Evolutionary conservation across 352 stramenopile genomes (phyloP), one percentile per base, ranked within the genome.

Genomic region (Globisporangium emineosum): DNA sequence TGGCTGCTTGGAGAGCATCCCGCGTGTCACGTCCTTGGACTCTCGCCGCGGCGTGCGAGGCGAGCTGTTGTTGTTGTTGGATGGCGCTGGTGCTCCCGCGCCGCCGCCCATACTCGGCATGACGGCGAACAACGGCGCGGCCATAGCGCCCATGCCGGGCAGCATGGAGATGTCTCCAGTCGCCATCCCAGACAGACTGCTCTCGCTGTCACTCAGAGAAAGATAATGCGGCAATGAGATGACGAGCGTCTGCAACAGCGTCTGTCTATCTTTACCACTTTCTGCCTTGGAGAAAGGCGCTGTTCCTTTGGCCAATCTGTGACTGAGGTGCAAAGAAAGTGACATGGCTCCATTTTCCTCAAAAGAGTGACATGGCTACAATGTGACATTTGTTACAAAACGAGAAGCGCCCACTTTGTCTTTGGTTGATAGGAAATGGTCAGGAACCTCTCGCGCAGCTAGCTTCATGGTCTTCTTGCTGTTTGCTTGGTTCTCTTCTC

Each of bases 1-100:
- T 25, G 62, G 62, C 4, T 67, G 62, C 33, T 62, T 67, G 10
- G 54, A 57, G 6, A 63, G 43, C 54, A 67, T 67, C 5, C 62
- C 43, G 21, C 54, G 43, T 7, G 54, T 21, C 4, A 51, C 43
- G 7, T 67, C 62, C 43, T 62, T 67, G 29, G 62, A 67, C 27
- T 67, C 54, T 2, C 54, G 54, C 27, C 42, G 53, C 8, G 33
- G 23, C 17, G 27, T 45, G 2, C 55, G 54, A 1, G 62, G 45
- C 7, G 62, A 67, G 60, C 40, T 57, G 32, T 2, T 59, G 15
- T 1, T 37, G 5, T 9, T 47, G 4, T 5, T 59, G 19, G 32
- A 5, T 35, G 32, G 9, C 27, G 29, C 43, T 53, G 59, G 19
- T 23, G n/a, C 37, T 8, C 15, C 15, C 5, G 15, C 40, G 21